Conservation (phyloP, 2,329 filamentous ascomycete genomes). For the Beauveria varroae region DNA sequence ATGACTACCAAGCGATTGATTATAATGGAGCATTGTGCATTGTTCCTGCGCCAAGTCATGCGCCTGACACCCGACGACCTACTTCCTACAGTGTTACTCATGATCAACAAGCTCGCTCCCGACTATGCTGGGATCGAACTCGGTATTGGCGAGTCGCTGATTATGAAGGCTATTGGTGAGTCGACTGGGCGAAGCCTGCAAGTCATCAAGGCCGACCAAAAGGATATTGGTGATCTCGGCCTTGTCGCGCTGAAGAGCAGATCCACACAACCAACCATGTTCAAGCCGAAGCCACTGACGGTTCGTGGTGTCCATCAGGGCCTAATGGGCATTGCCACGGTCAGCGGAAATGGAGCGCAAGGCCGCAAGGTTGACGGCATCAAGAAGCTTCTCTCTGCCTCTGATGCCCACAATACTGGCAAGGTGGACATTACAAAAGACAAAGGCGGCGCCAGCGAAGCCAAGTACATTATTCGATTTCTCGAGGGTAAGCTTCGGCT, state of each 20-base stretch:
- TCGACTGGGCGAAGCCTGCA: constrained; percentile 80
- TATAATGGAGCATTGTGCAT: constrained; percentile 81
- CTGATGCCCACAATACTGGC: constrained; percentile 64
- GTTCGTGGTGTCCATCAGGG: constrained; percentile 81
- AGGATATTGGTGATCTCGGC: constrained; percentile 91
- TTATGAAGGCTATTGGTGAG: constrained; percentile 98
- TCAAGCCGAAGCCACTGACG: constrained; percentile 89
- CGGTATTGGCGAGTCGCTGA: constrained; percentile 95
- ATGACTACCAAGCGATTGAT: constrained; percentile 86
- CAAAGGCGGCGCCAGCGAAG: constrained; percentile 89
- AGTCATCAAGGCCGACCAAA: constrained; percentile 91
- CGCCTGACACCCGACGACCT: constrained; percentile 83
- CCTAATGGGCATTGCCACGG: constrained; percentile 79
- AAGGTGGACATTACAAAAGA: constrained; percentile 88
- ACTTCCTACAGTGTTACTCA: constrained; percentile 79
- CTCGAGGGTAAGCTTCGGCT: constrained; percentile 90
- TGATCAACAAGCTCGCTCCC: constrained; percentile 96
- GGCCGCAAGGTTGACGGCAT: constrained; percentile 87
- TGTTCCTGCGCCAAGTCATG: constrained; percentile 91
- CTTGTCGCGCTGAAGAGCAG: constrained; percentile 93
- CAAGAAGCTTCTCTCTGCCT: constrained; percentile 90
- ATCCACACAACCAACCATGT: constrained; percentile 95
- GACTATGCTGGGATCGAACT: constrained; percentile 96
- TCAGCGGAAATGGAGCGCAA: constrained; percentile 80
- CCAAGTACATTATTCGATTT: constrained; percentile 88